Base-by-base conservation (phyloP, 805 yeast species). In the Pichia paraexigua region DNA sequence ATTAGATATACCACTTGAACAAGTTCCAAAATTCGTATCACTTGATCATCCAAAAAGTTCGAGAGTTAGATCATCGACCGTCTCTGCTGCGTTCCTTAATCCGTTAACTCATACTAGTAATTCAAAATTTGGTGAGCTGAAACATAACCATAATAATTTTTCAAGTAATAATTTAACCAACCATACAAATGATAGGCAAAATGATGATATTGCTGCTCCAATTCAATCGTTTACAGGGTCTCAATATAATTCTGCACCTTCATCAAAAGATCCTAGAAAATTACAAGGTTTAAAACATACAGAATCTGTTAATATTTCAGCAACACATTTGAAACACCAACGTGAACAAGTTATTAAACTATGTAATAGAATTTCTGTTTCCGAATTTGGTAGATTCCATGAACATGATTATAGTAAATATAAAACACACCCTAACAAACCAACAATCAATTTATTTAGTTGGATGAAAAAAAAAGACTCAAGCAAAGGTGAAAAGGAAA, bases 371-470 rank as follows among this genome's bases (percentile, higher is more conserved):
- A 43, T 67, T 15, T 59, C 59, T 27, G 49, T 67, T 9, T 61
- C 59, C 17, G 58, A 65, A 8, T 69, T 64, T 46, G 69, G 70
- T 9, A 51, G 56, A 20, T 40, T 60, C 0, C 73, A 69, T 56
- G 67, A 65, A 48, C 73, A 69, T 54, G 71, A 68, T 49, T 68
- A 60, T 46, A 43, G 56, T 30, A 68, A 65, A 45, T 65, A 60
- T 53, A 64, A 58, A 53, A 69, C 71, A 3, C 67, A 64, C 35
- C 64, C 66, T 5, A 49, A 59, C 7, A 69, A 65, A 50, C 54
- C 58, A 15, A 55, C 53, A 20, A 54, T 57, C n/a, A 59, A 64
- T 32, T 60, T 67, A 52, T 60, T 65, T 53, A 61, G 65, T 11
- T 66, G 70, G 68, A 64, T 59, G 48, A 67, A 63, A 49, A 62